These are phyloP conservation scores for Guadua angustifolia DNA, from an alignment of 176 grass and related monocot species.

Conservation along the genomic window DNA sequence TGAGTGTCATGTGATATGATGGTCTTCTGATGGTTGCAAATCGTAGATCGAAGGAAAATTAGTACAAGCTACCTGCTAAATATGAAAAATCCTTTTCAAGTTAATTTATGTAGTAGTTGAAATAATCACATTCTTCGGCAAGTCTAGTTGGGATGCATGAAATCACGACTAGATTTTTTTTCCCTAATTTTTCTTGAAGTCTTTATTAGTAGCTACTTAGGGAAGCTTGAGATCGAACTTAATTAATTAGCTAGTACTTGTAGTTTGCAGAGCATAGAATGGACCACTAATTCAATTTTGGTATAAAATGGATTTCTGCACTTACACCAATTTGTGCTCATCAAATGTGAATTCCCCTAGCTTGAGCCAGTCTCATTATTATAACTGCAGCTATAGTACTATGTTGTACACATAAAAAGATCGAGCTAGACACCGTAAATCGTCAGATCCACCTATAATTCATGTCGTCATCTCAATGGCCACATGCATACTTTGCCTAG, in stretches of 20 bases:
- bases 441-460: constrained; percentile 35
- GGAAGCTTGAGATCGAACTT: background rate
- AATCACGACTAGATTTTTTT: background rate
- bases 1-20: background rate
- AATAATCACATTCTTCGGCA: background rate
- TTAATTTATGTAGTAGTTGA: background rate
- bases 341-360: background rate
- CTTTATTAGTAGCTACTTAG: background rate
- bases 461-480: constrained; percentile 39
- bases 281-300: background rate
- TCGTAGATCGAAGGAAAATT: background rate
- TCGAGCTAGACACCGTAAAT: background rate
- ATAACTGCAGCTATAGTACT: background rate
- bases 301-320: background rate
- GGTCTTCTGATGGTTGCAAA: background rate
- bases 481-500: background rate
- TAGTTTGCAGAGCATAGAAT: background rate
- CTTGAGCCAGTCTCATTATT: background rate
- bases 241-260: background rate
- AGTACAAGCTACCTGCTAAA: background rate
- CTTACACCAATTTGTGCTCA: background rate
- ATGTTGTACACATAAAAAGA: constrained; percentile 1
- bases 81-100: background rate
- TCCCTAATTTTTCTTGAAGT: background rate
- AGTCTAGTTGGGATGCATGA: background rate